Base-by-base conservation (phyloP, 2,329 filamentous ascomycete genomes). In the Trichophyton verrucosum region DNA sequence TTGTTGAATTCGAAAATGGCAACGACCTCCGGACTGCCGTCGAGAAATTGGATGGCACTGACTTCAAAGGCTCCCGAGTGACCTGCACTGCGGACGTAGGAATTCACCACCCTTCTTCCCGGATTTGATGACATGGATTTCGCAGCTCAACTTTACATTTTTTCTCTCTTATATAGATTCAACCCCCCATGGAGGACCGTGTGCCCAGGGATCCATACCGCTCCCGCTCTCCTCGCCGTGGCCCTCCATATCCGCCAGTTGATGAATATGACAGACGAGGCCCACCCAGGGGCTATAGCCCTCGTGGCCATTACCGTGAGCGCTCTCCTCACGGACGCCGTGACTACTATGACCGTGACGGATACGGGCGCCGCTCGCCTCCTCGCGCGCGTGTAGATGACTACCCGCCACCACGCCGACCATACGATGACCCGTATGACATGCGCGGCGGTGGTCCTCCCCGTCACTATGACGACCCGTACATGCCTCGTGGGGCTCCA, bases 1-100 rank as follows among this genome's bases (percentile, higher is more conserved):
- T 96, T 74, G 92, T 99, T 72, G 94, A 99, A 74, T 99, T 96
- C 71, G 94, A 99, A 77, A 95, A 90, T 64, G 88, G 88, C 62
- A 86, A 85, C 66, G 94, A 99, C 71, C 79, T 99, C 62, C 90
- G 89, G 73, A 87, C 86, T 63, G 94, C 94, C 60, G 89, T 97
- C 61, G 91, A 96, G 74, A 96, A 96, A 77, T 87, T 99, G 65
- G 91, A 97, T 74, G 86, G 86, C 66, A 86, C 86, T 72, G 91
- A 96, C 71, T 97, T 97, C 77, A 96, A 96, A 80, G 91, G 90
- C 68, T 85, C 85, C 66, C 82, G 85, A 66, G 92, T 99, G 67
- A 86, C 83, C 66, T 99, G 94, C 76, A 80, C 88, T 69, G 86
- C 90, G 69, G 91, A 96, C 78, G 92, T 97, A 82, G 73, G 86